Conservation (phyloP, 331 rosid species). For the Dryas integrifolia region DNA sequence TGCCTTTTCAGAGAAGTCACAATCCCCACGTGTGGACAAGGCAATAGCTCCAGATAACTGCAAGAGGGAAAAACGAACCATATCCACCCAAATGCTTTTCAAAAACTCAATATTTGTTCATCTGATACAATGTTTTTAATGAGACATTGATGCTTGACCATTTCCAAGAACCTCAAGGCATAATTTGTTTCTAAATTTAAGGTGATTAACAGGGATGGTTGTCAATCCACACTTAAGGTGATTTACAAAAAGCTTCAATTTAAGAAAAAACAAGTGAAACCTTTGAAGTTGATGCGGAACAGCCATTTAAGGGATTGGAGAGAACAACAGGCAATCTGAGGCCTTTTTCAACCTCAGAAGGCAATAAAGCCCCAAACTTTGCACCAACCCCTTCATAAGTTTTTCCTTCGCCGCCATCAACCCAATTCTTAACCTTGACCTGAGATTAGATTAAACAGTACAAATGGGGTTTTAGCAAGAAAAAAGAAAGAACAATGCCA, state of each 20-base stretch:
- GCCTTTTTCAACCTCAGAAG: slow-evolving; percentile 34
- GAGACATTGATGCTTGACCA: not conserved
- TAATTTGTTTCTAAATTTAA: not conserved
- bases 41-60: slow-evolving; percentile 73
- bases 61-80: slow-evolving; percentile 12
- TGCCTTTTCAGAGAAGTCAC: slow-evolving; percentile 82
- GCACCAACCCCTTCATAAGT: slow-evolving; percentile 56
- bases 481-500: not conserved
- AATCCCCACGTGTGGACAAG: slow-evolving; percentile 68
- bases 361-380: slow-evolving; percentile 63
- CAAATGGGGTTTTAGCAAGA: not conserved
- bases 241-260: not conserved
- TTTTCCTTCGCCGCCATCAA: slow-evolving; percentile 48
- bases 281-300: slow-evolving; percentile 58
- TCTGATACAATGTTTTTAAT: not conserved
- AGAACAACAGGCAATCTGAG: slow-evolving; percentile 43
- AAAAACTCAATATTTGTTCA: slow-evolving; percentile 4
- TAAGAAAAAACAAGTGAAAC: slow-evolving; percentile 33
- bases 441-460: slow-evolving; percentile 23
- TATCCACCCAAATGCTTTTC: slow-evolving; percentile 15
- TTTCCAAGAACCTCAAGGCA: not conserved
- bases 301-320: slow-evolving; percentile 59
- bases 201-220: not conserved
- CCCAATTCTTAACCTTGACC: slow-evolving; percentile 70
- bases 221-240: not conserved